These are phyloP conservation scores for Hericium coralloides DNA, from an alignment of 768 basidiomycete genomes.

Conservation along the genomic window DNA sequence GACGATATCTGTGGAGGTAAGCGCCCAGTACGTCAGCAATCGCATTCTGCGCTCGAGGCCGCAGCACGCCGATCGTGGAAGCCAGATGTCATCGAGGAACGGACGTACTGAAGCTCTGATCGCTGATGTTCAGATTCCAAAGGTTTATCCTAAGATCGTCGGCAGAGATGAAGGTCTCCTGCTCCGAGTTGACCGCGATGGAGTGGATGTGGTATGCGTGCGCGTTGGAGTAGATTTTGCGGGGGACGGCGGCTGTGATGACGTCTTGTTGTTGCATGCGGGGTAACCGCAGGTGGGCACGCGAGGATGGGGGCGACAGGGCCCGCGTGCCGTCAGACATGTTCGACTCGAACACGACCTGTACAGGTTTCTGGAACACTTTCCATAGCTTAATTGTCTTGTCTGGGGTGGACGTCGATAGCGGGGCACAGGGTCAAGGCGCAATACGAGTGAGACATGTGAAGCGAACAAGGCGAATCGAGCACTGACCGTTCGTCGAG, in stretches of 20 bases:
- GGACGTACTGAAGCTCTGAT: constrained; percentile 95
- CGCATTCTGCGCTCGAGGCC: not conserved
- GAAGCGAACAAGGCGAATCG: constrained; percentile 2
- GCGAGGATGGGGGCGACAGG: constrained; percentile 49
- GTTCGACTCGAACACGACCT: constrained; percentile 95
- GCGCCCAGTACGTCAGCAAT: constrained; percentile 1
- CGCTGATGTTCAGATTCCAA: constrained; percentile 97
- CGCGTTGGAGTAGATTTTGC: constrained; percentile 98
- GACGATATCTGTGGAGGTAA: constrained; percentile 73
- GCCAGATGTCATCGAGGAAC: not conserved
- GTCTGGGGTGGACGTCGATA: constrained; percentile 43
- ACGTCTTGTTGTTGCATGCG: constrained; percentile 92
- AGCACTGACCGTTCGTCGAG: constrained; percentile 82
- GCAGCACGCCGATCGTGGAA: constrained; percentile 2
- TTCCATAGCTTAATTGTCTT: constrained; percentile 99
- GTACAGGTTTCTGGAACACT: constrained; percentile 97
- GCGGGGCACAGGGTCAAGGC: not conserved
- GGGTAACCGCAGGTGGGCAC: constrained; percentile 71
- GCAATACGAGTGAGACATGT: constrained; percentile 7
- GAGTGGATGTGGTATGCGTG: constrained; percentile 99
- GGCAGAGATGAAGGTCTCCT: constrained; percentile 99
- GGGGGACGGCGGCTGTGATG: constrained; percentile 97
- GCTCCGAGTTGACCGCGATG: constrained; percentile 98
- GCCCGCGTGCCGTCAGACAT: constrained; percentile 73
- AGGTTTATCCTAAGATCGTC: constrained; percentile 96